Percentiles rank a stretch among this genome's conserved stretches.
phyloP scores from a whole-genome alignment of 148 eudicot genomes.

The Diospyros lotus region DNA sequence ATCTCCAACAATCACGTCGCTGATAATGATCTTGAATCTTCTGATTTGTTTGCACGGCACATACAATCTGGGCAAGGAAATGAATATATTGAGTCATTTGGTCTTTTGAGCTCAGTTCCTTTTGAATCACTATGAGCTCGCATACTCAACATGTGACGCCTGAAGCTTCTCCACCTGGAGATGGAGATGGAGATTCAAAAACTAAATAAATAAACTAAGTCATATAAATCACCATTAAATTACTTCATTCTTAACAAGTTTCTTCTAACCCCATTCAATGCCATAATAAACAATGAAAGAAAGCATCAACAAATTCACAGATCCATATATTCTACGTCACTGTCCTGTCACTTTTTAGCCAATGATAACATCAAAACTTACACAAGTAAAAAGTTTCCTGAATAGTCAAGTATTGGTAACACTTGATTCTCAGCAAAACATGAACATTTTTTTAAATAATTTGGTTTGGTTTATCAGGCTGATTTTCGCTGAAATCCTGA shows the following conservation, averaged over 20 bases:
- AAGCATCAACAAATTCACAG: background rate
- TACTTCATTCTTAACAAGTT: background rate
- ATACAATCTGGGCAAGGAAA: slow-evolving; percentile 96
- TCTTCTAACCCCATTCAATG: background rate
- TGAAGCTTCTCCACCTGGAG: slow-evolving; percentile 68
- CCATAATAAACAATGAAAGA: background rate
- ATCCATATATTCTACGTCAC: background rate
- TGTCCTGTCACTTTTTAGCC: background rate
- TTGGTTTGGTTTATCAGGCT: background rate
- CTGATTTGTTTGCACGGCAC: slow-evolving; percentile 70
- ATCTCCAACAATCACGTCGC: slow-evolving; percentile 36
- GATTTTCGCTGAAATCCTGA: background rate
- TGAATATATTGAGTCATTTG: slow-evolving; percentile 78
- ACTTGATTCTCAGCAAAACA: no score
- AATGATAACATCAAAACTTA: background rate
- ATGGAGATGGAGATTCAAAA: background rate
- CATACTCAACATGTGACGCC: slow-evolving; percentile 80
- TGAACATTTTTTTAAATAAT: background rate
- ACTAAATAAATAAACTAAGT: background rate
- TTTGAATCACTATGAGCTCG: slow-evolving; percentile 86
- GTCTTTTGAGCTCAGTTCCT: slow-evolving; percentile 85
- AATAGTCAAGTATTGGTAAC: background rate
- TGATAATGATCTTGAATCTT: slow-evolving; percentile 47
- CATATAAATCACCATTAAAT: background rate
- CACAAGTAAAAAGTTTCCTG: background rate